These are phyloP conservation scores for Halenospora varia DNA, from an alignment of 495 filamentous ascomycete species.

Conservation along the genomic window DNA sequence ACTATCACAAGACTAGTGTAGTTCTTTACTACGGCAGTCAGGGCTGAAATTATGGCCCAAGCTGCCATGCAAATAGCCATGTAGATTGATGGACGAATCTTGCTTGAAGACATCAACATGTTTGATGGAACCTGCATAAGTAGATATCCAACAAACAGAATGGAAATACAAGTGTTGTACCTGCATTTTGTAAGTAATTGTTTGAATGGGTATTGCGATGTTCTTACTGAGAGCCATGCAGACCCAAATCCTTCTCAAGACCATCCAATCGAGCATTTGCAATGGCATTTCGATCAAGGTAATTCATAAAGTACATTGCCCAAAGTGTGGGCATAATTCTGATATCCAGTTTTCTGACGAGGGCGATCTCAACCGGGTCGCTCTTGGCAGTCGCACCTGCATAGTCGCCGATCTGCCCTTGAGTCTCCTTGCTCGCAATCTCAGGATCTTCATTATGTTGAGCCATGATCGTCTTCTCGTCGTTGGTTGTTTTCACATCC, in stretches of 20 bases:
- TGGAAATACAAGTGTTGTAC: conserved; percentile 46
- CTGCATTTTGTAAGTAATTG: too few species aligned
- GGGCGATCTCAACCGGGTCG: conserved; percentile 8
- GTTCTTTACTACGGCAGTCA: conserved; percentile 41
- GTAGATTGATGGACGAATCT: conserved; percentile 15
- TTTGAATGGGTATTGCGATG: neutral
- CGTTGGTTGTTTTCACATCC: too few species aligned
- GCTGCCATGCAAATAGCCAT: conserved; percentile 36
- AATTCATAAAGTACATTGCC: conserved; percentile 15
- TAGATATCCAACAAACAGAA: conserved; percentile 42
- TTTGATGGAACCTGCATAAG: conserved; percentile 41
- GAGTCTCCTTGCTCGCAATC: too few species aligned
- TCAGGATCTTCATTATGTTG: too few species aligned
- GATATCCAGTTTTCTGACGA: conserved; percentile 13
- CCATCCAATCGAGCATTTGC: conserved; percentile 38
- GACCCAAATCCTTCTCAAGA: conserved; percentile 41
- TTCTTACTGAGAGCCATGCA: conserved; percentile 37
- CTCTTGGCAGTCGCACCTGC: conserved; percentile 4
- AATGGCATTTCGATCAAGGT: conserved; percentile 41
- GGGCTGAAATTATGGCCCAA: conserved; percentile 41
- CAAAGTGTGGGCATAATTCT: conserved; percentile 20
- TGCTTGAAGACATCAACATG: conserved; percentile 36
- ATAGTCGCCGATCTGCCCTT: too few species aligned
- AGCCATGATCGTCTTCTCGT: too few species aligned
- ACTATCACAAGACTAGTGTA: conserved; percentile 56